Evolutionary conservation across 768 basidiomycete species (phyloP), one percentile per base, ranked within the genome.

Genomic region (Amanita jacksonii): DNA sequence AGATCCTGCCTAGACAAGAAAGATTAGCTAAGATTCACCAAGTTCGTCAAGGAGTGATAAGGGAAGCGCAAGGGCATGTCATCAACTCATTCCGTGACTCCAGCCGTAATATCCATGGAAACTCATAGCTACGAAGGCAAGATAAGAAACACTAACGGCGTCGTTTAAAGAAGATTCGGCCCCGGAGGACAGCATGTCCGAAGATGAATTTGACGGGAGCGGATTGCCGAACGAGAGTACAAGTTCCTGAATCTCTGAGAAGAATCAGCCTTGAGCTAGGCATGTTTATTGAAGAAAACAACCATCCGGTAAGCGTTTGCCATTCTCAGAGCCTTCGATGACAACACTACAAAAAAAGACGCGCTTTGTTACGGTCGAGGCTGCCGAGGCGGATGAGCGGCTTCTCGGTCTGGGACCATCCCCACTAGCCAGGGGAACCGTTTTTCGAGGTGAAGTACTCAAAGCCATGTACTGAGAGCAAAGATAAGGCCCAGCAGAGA

Each of bases 321-420:
- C 84, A 51, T 76, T 72, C 50, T 83, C 82, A 30, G 83, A 79
- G 41, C 79, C 80, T 64, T 96, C 90, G 23, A 94, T 81, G 10
- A 94, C 86, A 15, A 94, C 85, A 34, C 86, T 87, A 56, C 85
- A 88, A 57, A 85, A 85, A 61, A 93, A 94, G 19, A 82, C 85
- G 57, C 91, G 83, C 59, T 74, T 81, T 5, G 84, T 92, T 50
- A 77, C 53, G 40, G 64, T 60, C 24, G 66, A 55, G 24, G 64
- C 55, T 13, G 38, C 27, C 3, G 46, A 8, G 8, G 46, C 46
- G 0, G 62, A 60, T 32, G 73, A 62, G 25, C 59, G 63, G 23
- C 62, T 65, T 35, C 71, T 68, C 32, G 69, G 62, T 20, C 69
- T 67, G 20, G 67, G 55, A 52, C 78, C 79, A 49, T 85, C 78